phyloP scores from a whole-genome alignment of 1,139 yeast species.

The Ashbya aceris region DNA sequence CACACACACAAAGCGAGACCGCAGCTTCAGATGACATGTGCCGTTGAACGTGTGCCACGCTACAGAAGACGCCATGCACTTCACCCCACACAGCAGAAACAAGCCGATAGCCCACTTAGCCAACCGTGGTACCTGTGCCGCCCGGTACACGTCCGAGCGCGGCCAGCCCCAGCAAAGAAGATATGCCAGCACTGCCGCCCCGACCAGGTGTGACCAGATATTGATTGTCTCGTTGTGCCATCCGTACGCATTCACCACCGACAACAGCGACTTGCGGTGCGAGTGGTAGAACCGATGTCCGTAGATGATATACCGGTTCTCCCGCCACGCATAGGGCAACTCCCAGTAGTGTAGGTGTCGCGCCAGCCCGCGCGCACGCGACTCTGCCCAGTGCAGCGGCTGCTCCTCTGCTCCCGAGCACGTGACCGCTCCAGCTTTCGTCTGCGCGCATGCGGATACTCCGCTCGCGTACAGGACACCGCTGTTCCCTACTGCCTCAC shows the following conservation, averaged over 20 bases:
- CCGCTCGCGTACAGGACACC: too few relatives aligned
- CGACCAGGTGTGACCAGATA: conserved; percentile 86
- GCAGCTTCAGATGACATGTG: conserved; percentile 52
- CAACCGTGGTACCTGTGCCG: conserved; percentile 28
- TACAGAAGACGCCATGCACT: conserved; percentile 69
- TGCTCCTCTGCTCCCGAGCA: too few relatives aligned
- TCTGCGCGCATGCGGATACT: too few relatives aligned
- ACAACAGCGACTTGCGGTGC: conserved; percentile 44
- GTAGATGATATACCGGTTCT: conserved; percentile 70
- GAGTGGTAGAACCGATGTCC: conserved; percentile 79
- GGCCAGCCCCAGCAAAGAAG: conserved; percentile 60
- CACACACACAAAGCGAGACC: conserved; percentile 79
- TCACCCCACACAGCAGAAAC: conserved; percentile 63
- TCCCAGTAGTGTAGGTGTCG: conserved; percentile 73
- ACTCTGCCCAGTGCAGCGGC: too few relatives aligned
- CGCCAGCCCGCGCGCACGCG: conserved; percentile 36
- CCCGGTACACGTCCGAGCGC: conserved; percentile 34
- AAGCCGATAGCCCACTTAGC: conserved; percentile 46
- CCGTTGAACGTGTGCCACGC: conserved; percentile 91
- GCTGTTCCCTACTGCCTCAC: too few relatives aligned
- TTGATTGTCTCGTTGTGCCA: conserved; percentile 87
- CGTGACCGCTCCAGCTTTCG: too few relatives aligned
- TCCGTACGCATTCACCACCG: conserved; percentile 29
- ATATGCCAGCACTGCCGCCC: conserved; percentile 50
- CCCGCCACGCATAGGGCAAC: conserved; percentile 88